Percentiles rank a stretch among this genome's conserved stretches.
Conservation (phyloP, 345 rosid species). For the Dipteronia sinensis region DNA sequence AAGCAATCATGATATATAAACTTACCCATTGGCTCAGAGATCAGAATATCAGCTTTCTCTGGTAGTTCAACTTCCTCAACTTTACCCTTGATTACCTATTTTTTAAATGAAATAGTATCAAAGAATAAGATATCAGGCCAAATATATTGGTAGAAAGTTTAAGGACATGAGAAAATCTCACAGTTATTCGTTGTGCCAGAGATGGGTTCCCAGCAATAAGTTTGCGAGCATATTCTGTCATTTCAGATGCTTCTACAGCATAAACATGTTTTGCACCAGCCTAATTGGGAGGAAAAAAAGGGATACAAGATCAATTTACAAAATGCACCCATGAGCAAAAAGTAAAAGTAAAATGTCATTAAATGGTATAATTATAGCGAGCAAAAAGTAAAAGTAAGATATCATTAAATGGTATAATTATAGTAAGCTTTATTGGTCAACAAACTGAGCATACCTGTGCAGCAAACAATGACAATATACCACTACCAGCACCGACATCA, state of each 20-base stretch:
- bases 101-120: slow-evolving; percentile 22
- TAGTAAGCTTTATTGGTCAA: neutral
- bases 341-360: neutral
- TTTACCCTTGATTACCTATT: slow-evolving; percentile 93
- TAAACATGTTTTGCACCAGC: slow-evolving; percentile 99
- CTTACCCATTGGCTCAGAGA: slow-evolving; percentile 99
- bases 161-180: slow-evolving; percentile 37
- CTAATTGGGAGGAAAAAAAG: slow-evolving; percentile 34
- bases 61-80: slow-evolving; percentile 96
- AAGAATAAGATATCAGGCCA: slow-evolving; percentile 15
- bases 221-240: slow-evolving; percentile 96
- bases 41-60: slow-evolving; percentile 93
- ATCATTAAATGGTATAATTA: slow-evolving; percentile 1
- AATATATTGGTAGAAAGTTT: slow-evolving; percentile 13
- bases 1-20: slow-evolving; percentile 16
- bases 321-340: neutral
- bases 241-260: slow-evolving; percentile 99
- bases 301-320: slow-evolving; percentile 16
- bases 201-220: slow-evolving; percentile 91
- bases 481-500: slow-evolving; percentile 99
- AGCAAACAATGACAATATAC: slow-evolving; percentile 95
- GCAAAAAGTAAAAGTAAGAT: neutral
- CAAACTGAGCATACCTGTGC: slow-evolving; percentile 68
- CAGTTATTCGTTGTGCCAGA: slow-evolving; percentile 81
- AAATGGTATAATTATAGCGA: slow-evolving; percentile 3